These are phyloP conservation scores for Aspergillus ochraceus DNA, from an alignment of 2,329 filamentous ascomycete genomes.

Conservation along the genomic window DNA sequence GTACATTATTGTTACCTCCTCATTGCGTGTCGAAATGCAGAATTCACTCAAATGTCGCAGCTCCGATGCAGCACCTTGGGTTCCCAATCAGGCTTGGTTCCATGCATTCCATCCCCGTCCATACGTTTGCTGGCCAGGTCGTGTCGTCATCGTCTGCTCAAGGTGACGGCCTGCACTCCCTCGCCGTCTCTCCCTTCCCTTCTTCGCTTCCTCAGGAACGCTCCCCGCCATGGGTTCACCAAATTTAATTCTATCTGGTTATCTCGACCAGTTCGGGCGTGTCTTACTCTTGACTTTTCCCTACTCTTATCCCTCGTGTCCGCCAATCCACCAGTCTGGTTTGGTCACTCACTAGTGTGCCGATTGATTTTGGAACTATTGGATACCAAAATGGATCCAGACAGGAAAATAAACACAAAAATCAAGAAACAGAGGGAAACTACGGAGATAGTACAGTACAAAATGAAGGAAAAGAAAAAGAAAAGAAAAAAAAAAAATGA, in stretches of 20 bases:
- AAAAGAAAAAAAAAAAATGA: too few relatives aligned
- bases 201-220: slow-evolving; percentile 10
- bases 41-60: neutral
- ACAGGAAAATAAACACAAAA: neutral
- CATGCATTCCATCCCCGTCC: neutral
- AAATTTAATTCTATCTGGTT: neutral
- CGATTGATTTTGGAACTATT: slow-evolving; percentile 5
- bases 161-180: slow-evolving; percentile 1
- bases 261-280: neutral
- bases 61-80: neutral
- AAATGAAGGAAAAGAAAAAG: too few relatives aligned
- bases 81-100: slow-evolving; percentile 3
- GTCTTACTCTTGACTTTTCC: neutral
- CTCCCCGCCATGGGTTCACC: slow-evolving; percentile 3
- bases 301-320: neutral
- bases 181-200: neutral
- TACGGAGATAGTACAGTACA: too few relatives aligned
- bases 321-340: neutral
- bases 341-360: neutral
- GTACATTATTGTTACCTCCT: neutral
- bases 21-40: slow-evolving; percentile 3
- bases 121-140: slow-evolving; percentile 2
- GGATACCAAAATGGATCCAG: slow-evolving; percentile 3
- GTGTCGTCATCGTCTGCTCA: slow-evolving; percentile 12
- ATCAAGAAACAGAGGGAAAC: too few relatives aligned